Evolutionary conservation across 495 filamentous ascomycete species (phyloP), one percentile per base, ranked within the genome.

Genomic region (Tuber borchii): DNA sequence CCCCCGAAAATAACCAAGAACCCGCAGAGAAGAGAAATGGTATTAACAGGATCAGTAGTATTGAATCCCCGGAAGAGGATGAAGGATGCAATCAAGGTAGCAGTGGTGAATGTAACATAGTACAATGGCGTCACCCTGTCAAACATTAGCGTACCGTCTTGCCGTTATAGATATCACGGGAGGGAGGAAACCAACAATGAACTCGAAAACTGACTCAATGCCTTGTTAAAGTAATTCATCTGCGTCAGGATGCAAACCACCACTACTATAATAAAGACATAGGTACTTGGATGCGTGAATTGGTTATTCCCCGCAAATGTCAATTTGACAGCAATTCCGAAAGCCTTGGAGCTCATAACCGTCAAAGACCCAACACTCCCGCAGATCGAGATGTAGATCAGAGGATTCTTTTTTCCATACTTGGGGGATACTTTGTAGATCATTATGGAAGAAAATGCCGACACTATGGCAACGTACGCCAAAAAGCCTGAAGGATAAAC

Each of bases 161-260:
- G 68, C 46, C 22, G 43, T 4, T 69, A 10, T 34, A n/a, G 69
- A 46, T 37, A 9, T 40, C 45, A 56, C 39, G 34, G 68, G 5
- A 69, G 73, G 73, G 34, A 39, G 31, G 5, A 61, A 20, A 85
- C 91, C 85, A 89, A 97, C 95, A 99, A 93, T 73, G 93, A 94
- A 40, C 96, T 97, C 22, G 93, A 93, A 85, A 97, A 99, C 82
- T 97, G 93, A 85, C 93, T 97, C 78, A 99, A 87, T 43, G 95
- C 95, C 85, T 99, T 99, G 87, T 99, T 99, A 84, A 99, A 97
- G 84, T 98, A 99, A 85, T 98, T 98, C 96, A 99, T 97, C 86
- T 99, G 95, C 31, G 93, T 97, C 71, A 98, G 84, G 83, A 98
- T 98, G 86, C 95, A 98, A 76, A 97, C 93, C 4, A 86, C 88